phyloP scores from a whole-genome alignment of 2,329 filamentous ascomycete species.

The Nemania diffusa region DNA sequence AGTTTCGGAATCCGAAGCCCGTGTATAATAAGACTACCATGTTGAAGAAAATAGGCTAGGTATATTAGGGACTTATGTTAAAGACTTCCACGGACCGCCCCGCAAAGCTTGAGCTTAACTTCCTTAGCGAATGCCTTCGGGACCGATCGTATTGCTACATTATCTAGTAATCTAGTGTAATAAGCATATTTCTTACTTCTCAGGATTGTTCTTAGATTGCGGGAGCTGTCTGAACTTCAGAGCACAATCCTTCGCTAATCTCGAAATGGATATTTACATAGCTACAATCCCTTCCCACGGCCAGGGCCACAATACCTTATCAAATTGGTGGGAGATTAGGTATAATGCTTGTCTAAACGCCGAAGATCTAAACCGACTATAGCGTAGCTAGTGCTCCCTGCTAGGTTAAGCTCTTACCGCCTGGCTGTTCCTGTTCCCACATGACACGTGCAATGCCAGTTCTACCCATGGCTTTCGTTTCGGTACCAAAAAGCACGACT shows the following conservation, averaged over 20 bases:
- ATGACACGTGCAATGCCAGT: slow-evolving; percentile 22
- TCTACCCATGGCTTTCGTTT: slow-evolving; percentile 12
- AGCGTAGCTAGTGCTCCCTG: neutral
- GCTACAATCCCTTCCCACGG: neutral
- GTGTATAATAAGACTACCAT: neutral
- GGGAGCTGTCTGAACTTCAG: neutral
- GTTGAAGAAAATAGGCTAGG: neutral
- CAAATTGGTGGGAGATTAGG: slow-evolving; percentile 1
- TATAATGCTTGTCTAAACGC: neutral
- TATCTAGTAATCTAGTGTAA: neutral
- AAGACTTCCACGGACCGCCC: slow-evolving; percentile 11
- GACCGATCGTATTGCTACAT: neutral
- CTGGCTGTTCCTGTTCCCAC: slow-evolving; percentile 26
- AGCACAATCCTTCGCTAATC: neutral
- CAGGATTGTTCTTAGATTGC: neutral
- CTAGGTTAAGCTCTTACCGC: slow-evolving; percentile 29
- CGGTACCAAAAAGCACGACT: neutral
- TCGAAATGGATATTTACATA: neutral
- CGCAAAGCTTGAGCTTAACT: slow-evolving; percentile 18
- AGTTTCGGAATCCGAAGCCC: slow-evolving; percentile 1
- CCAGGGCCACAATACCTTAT: neutral
- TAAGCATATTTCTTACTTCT: neutral
- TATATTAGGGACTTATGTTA: neutral
- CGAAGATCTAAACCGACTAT: neutral
- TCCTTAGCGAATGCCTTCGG: slow-evolving; percentile 5